Evolutionary conservation across 2,329 filamentous ascomycete species (phyloP).

Genomic region (Ceratocystis eucalypticola): DNA sequence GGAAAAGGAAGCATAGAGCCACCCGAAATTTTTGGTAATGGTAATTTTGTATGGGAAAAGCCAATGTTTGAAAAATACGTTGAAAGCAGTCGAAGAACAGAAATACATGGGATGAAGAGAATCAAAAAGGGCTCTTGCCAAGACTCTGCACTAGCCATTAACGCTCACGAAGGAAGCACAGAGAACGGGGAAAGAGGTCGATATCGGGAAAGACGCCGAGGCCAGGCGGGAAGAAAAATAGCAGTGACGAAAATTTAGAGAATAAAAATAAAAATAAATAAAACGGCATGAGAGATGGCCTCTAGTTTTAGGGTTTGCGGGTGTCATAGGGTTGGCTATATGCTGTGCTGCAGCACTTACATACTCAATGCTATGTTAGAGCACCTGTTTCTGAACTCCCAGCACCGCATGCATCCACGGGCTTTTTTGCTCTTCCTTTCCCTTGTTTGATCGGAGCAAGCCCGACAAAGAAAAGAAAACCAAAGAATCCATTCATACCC

Average conservation of each 20-base stretch:
- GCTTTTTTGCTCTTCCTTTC: no score
- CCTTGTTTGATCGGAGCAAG: no score
- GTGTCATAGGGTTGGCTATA: no score
- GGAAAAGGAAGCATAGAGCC: not conserved
- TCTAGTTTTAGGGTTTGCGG: no score
- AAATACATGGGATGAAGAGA: slow-evolving; percentile 9
- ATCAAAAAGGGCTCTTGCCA: not conserved
- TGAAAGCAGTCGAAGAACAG: not conserved
- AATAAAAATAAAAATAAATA: no score
- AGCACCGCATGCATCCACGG: no score
- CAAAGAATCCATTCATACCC: slow-evolving; percentile 1
- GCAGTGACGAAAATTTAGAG: not conserved
- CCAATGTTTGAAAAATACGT: no score
- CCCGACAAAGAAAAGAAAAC: not conserved
- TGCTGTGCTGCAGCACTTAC: no score
- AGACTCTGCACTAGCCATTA: not conserved
- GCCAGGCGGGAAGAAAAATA: not conserved
- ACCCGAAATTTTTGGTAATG: not conserved
- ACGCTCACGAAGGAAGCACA: not conserved
- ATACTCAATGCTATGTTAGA: no score
- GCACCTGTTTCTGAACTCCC: no score
- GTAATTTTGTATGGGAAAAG: not conserved
- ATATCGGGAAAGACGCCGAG: not conserved
- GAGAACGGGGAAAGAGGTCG: slow-evolving; percentile 5
- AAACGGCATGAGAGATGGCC: no score